Base-by-base conservation (phyloP, 225 moss, liverwort and hornwort species). In the Climacium dendroides region DNA sequence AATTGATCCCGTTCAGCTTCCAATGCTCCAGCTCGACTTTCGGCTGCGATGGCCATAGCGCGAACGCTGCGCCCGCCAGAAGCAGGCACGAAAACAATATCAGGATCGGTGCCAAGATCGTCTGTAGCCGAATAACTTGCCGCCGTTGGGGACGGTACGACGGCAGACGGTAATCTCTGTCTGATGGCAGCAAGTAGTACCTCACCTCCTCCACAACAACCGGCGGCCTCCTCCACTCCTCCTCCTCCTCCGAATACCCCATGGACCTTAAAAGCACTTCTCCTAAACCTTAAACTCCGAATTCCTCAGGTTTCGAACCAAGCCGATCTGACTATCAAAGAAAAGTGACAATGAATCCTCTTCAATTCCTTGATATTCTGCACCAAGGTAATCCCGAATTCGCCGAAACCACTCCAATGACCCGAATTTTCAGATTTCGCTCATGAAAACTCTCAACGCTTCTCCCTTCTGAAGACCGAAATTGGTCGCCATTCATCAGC, bases 31-130 rank as follows among this genome's bases (percentile, higher is more conserved):
- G 87, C 86, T 92, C 87, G 28, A 97, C 55, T 34, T 67, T 88
- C 12, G 98, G 95, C 81, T 94, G 58, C 85, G 91, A 86, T n/a
- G 98, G 98, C 93, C 94, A 95, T 41, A 93, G 29, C 62, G 92
- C 18, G 61, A 92, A 94, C 34, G 87, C 95, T 37, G 88, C 70
- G 52, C 91, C 82, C 35, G 82, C 91, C 43, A 95, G 71, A 37
- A 94, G 80, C 13, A 95, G 58, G 30, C 94, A 87, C 13, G 91
- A 91, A n/a, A 88, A 32, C 30, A 89, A 48, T 59, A 87, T 79
- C 9, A 90, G n/a, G 24, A 79, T 63, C 37, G 90, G 89, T 28
- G 87, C 83, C 55, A 85, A 13, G 47, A 89, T 74, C 43, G 83
- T 74, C 74, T 85, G 74, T 29, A 78, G 53, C 69, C 73, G 73